Base-by-base conservation (phyloP, 139 green algal species). In the Zygnema cylindricum region DNA sequence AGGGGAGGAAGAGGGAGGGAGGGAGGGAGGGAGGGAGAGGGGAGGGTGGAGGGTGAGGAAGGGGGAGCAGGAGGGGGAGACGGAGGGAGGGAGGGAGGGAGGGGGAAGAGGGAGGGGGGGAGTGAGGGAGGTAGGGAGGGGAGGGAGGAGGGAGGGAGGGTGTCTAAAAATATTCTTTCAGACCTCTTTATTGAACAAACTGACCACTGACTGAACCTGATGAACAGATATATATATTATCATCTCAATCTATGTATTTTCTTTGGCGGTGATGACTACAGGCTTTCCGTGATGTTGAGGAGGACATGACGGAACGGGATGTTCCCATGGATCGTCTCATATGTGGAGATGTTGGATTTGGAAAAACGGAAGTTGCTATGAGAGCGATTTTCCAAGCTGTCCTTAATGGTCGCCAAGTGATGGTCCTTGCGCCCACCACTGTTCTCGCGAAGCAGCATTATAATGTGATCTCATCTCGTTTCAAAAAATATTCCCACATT, bases 301-400 rank as follows among this genome's bases (percentile, higher is more conserved):
- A 78, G 32, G 92, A 93, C 43, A 86, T 94, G 86, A 87, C 71
- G 1, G 73, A 86, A 49, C 40, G 75, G 38, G 71, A 89, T 42
- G 77, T 87, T 36, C 92, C 92, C 11, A 94, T 94, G 92, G 91
- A 93, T 40, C 82, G 91, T 2, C 73, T 93, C 23, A 55, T 94
- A 2, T 88, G 91, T 39, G 92, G 92, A 16, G 92, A 94, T 83
- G 92, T 94, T 32, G 92, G 92, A 33, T 94, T 93, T 73, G 92
- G 92, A 40, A 94, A 94, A 89, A 94, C 92, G 2, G 91, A 94
- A 55, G 92, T 94, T 1, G 92, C 92, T 11, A 55, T 94, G 3
- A 84, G 91, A 23, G 92, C 92, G 0, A 89, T 94, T 33, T 93
- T 91, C 83, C 69, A 33, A 1, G 92, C 82, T 25, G 71, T 82